A percentile compares a stretch with the other conserved stretches of the same genome.
These are phyloP conservation scores for Apocynum venetum DNA, from an alignment of 257 asterid species.

Conservation along the genomic window DNA sequence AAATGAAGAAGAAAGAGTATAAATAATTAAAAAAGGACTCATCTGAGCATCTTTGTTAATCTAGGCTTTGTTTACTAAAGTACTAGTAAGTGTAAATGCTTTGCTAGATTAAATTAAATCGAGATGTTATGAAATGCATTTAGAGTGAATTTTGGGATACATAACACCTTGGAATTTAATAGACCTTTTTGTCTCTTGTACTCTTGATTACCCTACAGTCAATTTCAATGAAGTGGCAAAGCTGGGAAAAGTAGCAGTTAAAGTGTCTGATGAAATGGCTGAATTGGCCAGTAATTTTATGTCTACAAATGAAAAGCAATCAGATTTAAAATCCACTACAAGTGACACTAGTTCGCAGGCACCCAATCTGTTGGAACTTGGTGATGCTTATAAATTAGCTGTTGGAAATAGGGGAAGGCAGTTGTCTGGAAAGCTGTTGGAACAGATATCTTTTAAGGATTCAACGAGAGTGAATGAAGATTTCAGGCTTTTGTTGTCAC, in stretches of 20 bases:
- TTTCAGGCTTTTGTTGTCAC: conserved; percentile 64
- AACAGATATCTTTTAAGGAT: conserved; percentile 72
- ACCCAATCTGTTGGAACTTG: conserved; percentile 54
- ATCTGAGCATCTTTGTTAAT: background rate
- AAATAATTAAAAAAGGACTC: background rate
- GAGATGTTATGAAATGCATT: background rate
- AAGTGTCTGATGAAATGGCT: conserved; percentile 29
- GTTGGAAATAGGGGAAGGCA: conserved; percentile 61
- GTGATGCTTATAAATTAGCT: conserved; percentile 80
- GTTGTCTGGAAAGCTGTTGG: conserved; percentile 66
- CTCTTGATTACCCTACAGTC: conserved; percentile 22
- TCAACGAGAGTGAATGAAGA: conserved; percentile 68
- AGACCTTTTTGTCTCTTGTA: conserved; percentile 6
- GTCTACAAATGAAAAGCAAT: conserved; percentile 26
- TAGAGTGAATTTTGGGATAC: background rate
- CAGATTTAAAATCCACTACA: conserved; percentile 36
- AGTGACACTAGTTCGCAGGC: conserved; percentile 31
- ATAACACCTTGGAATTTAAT: background rate
- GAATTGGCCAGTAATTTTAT: conserved; percentile 20
- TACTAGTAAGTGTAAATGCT: background rate
- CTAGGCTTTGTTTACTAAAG: background rate
- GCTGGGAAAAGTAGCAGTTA: conserved; percentile 21
- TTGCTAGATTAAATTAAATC: conserved; percentile 1
- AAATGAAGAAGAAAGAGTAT: background rate
- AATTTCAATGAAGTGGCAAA: conserved; percentile 26